Evolutionary conservation across 2,329 filamentous ascomycete species (phyloP), one percentile per base, ranked within the genome.

Genomic region (Talaromyces rugulosus): DNA sequence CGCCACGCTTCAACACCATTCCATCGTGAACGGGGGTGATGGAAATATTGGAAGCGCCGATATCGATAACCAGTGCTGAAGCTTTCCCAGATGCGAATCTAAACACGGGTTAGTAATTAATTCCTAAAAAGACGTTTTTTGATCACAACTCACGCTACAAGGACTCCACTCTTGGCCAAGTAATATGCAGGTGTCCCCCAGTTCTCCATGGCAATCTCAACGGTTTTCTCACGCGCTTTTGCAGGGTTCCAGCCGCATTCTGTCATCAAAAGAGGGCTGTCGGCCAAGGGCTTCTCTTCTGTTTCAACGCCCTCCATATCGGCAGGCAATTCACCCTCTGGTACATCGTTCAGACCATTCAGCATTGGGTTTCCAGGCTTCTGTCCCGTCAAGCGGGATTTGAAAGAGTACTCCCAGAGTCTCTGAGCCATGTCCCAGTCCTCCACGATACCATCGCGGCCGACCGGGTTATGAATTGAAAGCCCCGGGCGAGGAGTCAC

Each of bases 171-270:
- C 71, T 91, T 88, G 65, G 91, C 91, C 64, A 98, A 82, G 84
- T 94, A 99, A 77, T 97, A 98, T 5, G 95, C 95, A 18, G 95
- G 95, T 61, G 89, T 90, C 31, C 92, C 93, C 92, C 95, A 99
- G 72, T 87, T 91, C 82, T 99, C 95, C 89, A 99, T 97, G 63
- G 92, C 92, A 65, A 98, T 87, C 80, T 99, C 95, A 70, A 97
- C 94, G 47, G 89, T 89, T 84, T 95, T 96, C 80, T 99, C 95
- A 63, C 96, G 85, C 63, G 90, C 87, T 80, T 97, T 97, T 51
- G 85, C 78, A 30, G 87, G 84, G 77, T 96, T 98, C 93, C 94
- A 98, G 11, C 91, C 90, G 14, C 93, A 90, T 78, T 99, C 95
- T 0, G 92, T 96, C 85, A 99, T 89, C 63, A 99, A 82, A 64